Base-by-base conservation (phyloP, 495 filamentous ascomycete genomes). In the Terfezia boudieri region DNA sequence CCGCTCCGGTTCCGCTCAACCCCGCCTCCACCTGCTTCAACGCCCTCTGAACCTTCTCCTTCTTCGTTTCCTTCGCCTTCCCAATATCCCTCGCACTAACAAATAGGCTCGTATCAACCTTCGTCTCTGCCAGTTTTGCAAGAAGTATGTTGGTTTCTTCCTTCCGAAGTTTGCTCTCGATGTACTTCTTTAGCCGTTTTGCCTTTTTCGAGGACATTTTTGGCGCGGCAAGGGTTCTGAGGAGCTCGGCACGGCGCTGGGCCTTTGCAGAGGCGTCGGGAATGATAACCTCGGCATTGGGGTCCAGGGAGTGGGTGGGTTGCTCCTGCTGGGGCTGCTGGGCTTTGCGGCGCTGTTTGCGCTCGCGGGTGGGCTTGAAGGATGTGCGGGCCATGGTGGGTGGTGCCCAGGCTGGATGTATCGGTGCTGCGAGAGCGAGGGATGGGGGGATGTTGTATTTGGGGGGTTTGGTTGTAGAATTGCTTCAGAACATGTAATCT, bases 111-210 rank as follows among this genome's bases (percentile, higher is more conserved):
- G 85, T 93, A 63, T 96, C 87, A 51, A 90, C 76, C 61, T 82
- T 88, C 11, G 77, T 71, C 46, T 74, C 71, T 32, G 83, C 80
- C 7, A 98, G 72, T 64, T 86, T 86, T 65, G 83, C 83, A 51
- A 95, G 74, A 17, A 98, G 69, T 53, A 79, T 83, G 9, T 83
- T 69, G 64, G 86, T 94, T 62, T 96, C 90, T 64, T 98, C 90
- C 66, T 95, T 96, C 64, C 76, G 82, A 8, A 96, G 71, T 73
- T 98, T 98, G 52, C 51, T 49, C 65, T 81, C 79, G 71, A 99
- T 93, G 64, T 99, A 99, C 64, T 95, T 95, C 56, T 95, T 86
- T 37, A 99, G 70, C 41, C 90, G 74, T 69, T 95, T 96, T 54
- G 85, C 76, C 70, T 99, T 99, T 71, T 96, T 93, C 41, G 77